Percentiles rank a stretch among this genome's conserved stretches.
These are phyloP conservation scores for Xylaria curta DNA, from an alignment of 495 filamentous ascomycete species.

Conservation along the genomic window DNA sequence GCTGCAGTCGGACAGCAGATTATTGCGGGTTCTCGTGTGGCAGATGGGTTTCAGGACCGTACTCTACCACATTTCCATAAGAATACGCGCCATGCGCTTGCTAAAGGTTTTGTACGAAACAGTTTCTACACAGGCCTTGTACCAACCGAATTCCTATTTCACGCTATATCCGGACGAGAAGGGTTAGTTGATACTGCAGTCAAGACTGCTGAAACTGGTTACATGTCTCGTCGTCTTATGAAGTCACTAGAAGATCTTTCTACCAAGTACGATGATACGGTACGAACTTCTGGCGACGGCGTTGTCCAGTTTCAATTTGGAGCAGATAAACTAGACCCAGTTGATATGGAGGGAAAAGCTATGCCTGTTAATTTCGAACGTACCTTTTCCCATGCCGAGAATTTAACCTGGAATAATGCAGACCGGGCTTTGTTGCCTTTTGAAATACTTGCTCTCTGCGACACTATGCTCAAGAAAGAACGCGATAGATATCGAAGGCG, in stretches of 20 bases:
- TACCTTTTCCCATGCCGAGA: conserved; percentile 86
- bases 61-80: conserved; percentile 95
- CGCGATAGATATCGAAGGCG: conserved; percentile 69
- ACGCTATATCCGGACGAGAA: conserved; percentile 97
- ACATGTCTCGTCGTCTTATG: conserved; percentile 98
- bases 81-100: conserved; percentile 84
- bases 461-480: conserved; percentile 67
- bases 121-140: conserved; percentile 95
- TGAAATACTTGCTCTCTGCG: conserved; percentile 73
- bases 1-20: conserved; percentile 97
- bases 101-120: conserved; percentile 96
- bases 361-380: conserved; percentile 92
- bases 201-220: conserved; percentile 98
- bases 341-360: conserved; percentile 96
- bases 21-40: conserved; percentile 90
- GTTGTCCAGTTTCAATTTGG: conserved; percentile 98
- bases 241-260: conserved; percentile 96
- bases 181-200: conserved; percentile 99
- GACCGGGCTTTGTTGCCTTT: conserved; percentile 72
- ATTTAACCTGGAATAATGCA: conserved; percentile 76
- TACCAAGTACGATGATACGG: conserved; percentile 89
- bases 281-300: conserved; percentile 81
- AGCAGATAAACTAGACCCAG: conserved; percentile 91
- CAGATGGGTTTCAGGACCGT: conserved; percentile 95
- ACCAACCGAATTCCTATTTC: conserved; percentile 94